Evolutionary conservation across 768 basidiomycete species (phyloP).

Genomic region (Coprinopsis marcescibilis): DNA sequence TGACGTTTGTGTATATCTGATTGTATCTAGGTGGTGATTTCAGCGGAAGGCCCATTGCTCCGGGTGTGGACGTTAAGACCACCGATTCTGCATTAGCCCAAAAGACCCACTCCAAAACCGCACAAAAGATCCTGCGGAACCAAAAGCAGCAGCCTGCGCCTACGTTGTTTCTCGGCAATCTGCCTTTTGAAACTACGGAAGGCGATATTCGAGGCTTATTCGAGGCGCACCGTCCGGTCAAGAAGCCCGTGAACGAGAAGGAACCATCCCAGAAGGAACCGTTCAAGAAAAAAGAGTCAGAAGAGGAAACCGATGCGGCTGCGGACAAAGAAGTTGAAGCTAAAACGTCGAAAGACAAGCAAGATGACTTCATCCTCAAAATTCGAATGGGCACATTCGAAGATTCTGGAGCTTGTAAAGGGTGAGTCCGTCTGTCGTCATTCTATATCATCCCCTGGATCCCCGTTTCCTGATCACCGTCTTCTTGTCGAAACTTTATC

Average conservation of each 20-base stretch:
- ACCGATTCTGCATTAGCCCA: conserved; percentile 28
- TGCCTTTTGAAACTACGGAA: conserved; percentile 87
- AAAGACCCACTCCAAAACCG: conserved; percentile 54
- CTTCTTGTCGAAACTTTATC: neutral
- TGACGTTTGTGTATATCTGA: no score
- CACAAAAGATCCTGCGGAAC: conserved; percentile 66
- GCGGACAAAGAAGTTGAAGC: conserved; percentile 31
- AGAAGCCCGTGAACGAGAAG: conserved; percentile 27
- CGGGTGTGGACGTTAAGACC: conserved; percentile 29
- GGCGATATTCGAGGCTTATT: conserved; percentile 67
- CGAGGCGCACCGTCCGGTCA: conserved; percentile 50
- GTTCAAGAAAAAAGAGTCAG: conserved; percentile 22
- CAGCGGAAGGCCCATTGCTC: conserved; percentile 54
- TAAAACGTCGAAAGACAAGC: conserved; percentile 16
- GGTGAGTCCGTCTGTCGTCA: conserved; percentile 44
- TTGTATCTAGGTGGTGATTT: conserved; percentile 68
- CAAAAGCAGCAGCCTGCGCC: conserved; percentile 84
- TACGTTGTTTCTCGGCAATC: conserved; percentile 90
- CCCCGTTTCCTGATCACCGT: neutral
- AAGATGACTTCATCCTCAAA: conserved; percentile 18
- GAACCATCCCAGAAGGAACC: conserved; percentile 11
- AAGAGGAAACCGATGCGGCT: conserved; percentile 24
- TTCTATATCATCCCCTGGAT: neutral
- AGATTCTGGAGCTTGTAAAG: conserved; percentile 92
- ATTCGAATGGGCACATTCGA: conserved; percentile 94